These are phyloP conservation scores for Phoma sp. DNA, from an alignment of 2,329 filamentous ascomycete species.

Conservation along the genomic window DNA sequence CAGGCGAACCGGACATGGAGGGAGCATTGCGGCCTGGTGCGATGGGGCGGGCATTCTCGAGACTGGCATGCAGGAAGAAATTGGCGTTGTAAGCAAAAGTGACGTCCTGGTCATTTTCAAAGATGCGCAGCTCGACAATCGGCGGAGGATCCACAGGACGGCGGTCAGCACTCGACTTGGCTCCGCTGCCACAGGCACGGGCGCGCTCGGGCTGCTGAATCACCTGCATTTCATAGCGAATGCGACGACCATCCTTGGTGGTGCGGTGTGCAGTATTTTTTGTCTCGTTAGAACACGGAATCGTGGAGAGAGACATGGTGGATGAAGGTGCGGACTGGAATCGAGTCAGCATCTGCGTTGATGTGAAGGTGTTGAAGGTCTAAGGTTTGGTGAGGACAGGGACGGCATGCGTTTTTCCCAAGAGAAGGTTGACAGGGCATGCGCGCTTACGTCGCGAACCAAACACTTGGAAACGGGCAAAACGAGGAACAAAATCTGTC, in stretches of 20 bases:
- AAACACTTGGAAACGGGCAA: constrained; percentile 1
- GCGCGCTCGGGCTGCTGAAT: constrained; percentile 95
- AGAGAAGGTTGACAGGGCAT: constrained; percentile 12
- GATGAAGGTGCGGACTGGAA: constrained; percentile 12
- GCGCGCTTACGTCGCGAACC: constrained; percentile 18
- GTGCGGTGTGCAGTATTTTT: constrained; percentile 59
- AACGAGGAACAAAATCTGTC: constrained; percentile 18
- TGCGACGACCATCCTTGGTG: constrained; percentile 75
- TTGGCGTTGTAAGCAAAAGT: constrained; percentile 95
- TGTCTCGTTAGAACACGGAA: constrained; percentile 63
- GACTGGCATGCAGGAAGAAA: constrained; percentile 91
- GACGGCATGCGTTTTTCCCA: constrained; percentile 18
- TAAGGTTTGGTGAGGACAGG: constrained; percentile 15
- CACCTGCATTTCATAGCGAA: constrained; percentile 83
- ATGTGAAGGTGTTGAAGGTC: constrained; percentile 9
- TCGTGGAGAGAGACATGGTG: constrained; percentile 48
- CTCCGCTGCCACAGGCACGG: constrained; percentile 91
- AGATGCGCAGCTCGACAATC: constrained; percentile 88
- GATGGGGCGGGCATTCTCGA: constrained; percentile 84
- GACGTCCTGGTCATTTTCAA: constrained; percentile 70
- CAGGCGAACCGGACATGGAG: constrained; percentile 74
- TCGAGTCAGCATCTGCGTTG: constrained; percentile 18
- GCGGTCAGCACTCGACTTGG: constrained; percentile 81
- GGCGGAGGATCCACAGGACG: constrained; percentile 93
- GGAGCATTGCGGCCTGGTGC: constrained; percentile 75